These are phyloP conservation scores for Botrytis deweyae DNA, from an alignment of 2,329 filamentous ascomycete species.

Conservation along the genomic window DNA sequence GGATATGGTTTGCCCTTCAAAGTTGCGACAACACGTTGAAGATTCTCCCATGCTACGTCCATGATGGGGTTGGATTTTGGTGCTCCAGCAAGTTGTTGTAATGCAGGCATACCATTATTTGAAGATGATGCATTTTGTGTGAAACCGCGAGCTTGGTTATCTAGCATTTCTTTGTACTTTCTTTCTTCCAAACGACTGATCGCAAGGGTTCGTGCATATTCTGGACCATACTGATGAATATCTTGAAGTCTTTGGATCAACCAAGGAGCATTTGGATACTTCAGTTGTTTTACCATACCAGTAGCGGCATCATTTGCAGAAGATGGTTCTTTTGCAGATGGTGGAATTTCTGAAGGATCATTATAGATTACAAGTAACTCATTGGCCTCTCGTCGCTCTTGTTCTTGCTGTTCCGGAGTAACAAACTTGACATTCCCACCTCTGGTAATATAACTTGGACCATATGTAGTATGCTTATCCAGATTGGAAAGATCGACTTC, in stretches of 20 bases:
- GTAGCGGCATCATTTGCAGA: conserved; percentile 21
- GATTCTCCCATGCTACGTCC: conserved; percentile 29
- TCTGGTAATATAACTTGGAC: conserved; percentile 52
- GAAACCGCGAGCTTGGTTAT: conserved; percentile 19
- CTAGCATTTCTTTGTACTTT: conserved; percentile 26
- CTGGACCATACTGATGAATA: conserved; percentile 36
- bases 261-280: conserved; percentile 34
- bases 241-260: conserved; percentile 36
- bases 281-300: conserved; percentile 27
- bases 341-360: conserved; percentile 39
- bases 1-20: conserved; percentile 51
- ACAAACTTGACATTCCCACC: conserved; percentile 52
- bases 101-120: conserved; percentile 23
- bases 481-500: conserved; percentile 46
- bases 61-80: conserved; percentile 22
- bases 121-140: conserved; percentile 19
- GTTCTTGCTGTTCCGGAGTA: conserved; percentile 56
- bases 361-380: conserved; percentile 55
- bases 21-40: conserved; percentile 37
- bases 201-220: conserved; percentile 32
- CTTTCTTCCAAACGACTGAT: conserved; percentile 22
- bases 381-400: conserved; percentile 56
- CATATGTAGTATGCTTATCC: conserved; percentile 42
- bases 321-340: conserved; percentile 38
- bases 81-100: conserved; percentile 28